These are phyloP conservation scores for Spathaspora arborariae DNA, from an alignment of 805 yeast species.

Conservation along the genomic window DNA sequence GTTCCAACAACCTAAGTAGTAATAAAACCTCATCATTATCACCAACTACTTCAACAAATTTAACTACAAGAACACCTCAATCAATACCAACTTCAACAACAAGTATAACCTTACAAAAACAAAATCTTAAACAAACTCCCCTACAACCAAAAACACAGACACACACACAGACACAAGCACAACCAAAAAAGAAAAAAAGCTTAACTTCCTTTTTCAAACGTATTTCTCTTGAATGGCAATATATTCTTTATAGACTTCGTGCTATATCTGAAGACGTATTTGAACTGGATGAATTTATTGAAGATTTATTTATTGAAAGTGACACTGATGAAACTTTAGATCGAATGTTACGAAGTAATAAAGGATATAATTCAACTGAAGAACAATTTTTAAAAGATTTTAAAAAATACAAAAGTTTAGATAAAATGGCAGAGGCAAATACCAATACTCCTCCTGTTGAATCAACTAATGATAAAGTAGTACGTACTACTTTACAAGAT, in stretches of 20 bases:
- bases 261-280: slow-evolving; percentile 47
- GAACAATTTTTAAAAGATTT: slow-evolving; percentile 29
- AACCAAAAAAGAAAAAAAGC: slow-evolving; percentile 5
- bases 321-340: slow-evolving; percentile 31
- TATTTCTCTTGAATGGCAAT: slow-evolving; percentile 37
- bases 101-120: not conserved
- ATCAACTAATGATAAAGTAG: no score
- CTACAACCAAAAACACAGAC: slow-evolving; percentile 2
- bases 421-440: slow-evolving; percentile 27
- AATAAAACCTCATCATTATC: not conserved
- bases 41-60: slow-evolving; percentile 1
- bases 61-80: not conserved
- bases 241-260: slow-evolving; percentile 29
- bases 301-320: slow-evolving; percentile 43
- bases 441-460: no score
- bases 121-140: not conserved
- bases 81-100: not conserved
- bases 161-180: not conserved
- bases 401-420: slow-evolving; percentile 28
- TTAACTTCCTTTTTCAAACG: slow-evolving; percentile 31
- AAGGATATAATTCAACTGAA: slow-evolving; percentile 24
- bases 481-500: slow-evolving; percentile 9
- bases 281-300: slow-evolving; percentile 44
- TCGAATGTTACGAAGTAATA: slow-evolving; percentile 13
- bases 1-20: not conserved